These are phyloP conservation scores for Ogataea paraovalis DNA, from an alignment of 805 yeast species.

Conservation along the genomic window DNA sequence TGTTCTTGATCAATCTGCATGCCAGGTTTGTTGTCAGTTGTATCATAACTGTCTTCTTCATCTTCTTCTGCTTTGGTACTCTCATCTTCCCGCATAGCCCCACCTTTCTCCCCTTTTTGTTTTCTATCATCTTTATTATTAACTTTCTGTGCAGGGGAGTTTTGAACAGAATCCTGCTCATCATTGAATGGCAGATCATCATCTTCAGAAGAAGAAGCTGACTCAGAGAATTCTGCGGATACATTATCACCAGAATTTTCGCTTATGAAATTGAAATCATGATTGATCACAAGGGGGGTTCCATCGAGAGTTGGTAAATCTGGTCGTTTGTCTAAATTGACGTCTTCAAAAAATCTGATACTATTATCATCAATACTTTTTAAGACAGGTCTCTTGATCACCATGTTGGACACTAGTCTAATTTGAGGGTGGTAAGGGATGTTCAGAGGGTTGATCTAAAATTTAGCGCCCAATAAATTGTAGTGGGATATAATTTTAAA, in stretches of 20 bases:
- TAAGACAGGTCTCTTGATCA: conserved; percentile 5
- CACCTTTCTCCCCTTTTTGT: no score
- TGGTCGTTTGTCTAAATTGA: conserved; percentile 12
- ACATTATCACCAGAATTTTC: conserved; percentile 15
- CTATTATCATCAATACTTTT: conserved; percentile 18
- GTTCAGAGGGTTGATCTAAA: no score
- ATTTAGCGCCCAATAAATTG: not conserved
- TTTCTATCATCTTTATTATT: no score
- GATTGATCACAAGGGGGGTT: conserved; percentile 9
- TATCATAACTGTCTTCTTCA: no score
- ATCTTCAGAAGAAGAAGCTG: conserved; percentile 16
- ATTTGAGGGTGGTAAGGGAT: not conserved
- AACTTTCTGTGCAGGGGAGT: not conserved
- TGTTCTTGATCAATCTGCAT: no score
- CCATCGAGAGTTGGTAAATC: conserved; percentile 13
- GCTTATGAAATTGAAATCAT: conserved; percentile 11
- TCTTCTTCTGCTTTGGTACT: no score
- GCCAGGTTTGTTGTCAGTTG: no score
- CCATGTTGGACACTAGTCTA: not conserved
- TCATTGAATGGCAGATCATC: conserved; percentile 4
- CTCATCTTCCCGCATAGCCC: no score
- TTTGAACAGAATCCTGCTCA: not conserved
- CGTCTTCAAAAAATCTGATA: conserved; percentile 14
- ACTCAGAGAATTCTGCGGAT: conserved; percentile 18
- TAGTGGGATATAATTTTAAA: not conserved